Conservation (phyloP, 1,139 yeast genomes). For the Hanseniaspora uvarum region DNA sequence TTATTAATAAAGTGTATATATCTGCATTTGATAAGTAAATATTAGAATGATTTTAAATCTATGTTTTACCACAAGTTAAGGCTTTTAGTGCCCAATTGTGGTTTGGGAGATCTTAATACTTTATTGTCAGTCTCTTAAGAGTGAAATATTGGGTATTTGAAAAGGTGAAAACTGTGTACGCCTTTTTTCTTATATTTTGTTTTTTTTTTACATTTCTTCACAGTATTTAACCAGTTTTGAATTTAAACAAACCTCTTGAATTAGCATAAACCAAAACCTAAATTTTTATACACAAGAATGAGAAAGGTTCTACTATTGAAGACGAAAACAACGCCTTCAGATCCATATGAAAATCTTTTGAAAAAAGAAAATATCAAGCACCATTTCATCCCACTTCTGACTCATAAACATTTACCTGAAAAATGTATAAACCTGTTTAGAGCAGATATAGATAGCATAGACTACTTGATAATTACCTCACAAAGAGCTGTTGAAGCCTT, state of each 20-base stretch:
- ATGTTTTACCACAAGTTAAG: too few species aligned
- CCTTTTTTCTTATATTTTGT: too few species aligned
- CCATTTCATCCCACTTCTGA: slow-evolving; percentile 57
- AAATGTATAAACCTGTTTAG: slow-evolving; percentile 38
- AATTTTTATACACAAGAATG: not conserved
- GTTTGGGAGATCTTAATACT: too few species aligned
- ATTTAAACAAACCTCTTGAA: too few species aligned
- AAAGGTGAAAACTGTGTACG: not conserved
- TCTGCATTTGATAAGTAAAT: not conserved
- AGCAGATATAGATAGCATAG: slow-evolving; percentile 36
- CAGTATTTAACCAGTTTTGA: too few species aligned
- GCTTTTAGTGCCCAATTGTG: too few species aligned
- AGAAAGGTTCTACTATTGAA: slow-evolving; percentile 41
- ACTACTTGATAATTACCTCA: slow-evolving; percentile 68
- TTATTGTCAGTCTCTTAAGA: too few species aligned
- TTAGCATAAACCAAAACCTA: not conserved
- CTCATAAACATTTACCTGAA: slow-evolving; percentile 46
- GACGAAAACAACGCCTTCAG: slow-evolving; percentile 56
- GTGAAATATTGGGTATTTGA: too few species aligned
- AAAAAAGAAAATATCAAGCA: slow-evolving; percentile 34
- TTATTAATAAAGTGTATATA: not conserved
- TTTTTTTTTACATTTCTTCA: too few species aligned
- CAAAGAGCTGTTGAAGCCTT: slow-evolving; percentile 86
- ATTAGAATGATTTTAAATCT: not conserved
- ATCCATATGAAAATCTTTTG: slow-evolving; percentile 47